Percentiles rank a stretch among this genome's conserved stretches.
Conservation (phyloP, 2,329 filamentous ascomycete species). For the Zymoseptoria tritici region DNA sequence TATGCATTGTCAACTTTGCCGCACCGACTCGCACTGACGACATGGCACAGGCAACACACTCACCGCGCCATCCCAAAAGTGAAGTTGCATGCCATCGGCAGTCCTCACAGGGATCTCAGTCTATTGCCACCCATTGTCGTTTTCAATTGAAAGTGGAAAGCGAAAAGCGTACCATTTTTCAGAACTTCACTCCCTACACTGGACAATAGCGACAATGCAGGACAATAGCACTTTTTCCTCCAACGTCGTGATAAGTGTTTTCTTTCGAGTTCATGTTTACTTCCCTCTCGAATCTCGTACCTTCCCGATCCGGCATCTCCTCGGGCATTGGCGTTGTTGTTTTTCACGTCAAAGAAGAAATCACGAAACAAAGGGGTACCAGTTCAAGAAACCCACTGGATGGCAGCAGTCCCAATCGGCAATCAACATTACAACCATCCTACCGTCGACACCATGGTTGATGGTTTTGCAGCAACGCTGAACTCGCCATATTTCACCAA, state of each 20-base stretch:
- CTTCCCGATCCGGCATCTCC: not conserved
- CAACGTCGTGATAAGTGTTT: not conserved
- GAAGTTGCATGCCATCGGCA: not conserved
- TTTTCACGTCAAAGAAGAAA: not conserved
- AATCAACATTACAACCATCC: not conserved
- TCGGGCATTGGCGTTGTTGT: not conserved
- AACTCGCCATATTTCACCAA: not conserved
- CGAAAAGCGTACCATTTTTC: not conserved
- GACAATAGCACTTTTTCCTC: not conserved
- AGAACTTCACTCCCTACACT: not conserved
- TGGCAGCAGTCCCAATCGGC: not conserved
- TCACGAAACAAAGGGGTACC: not conserved
- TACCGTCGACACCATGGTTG: not conserved
- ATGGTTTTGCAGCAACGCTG: not conserved
- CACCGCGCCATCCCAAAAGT: constrained; percentile 5
- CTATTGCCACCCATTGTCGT: not conserved
- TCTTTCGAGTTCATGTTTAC: not conserved
- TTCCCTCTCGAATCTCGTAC: not conserved
- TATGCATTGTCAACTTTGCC: not conserved
- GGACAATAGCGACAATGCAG: not conserved
- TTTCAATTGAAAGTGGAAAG: not conserved
- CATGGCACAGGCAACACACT: constrained; percentile 10
- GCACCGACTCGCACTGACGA: not conserved
- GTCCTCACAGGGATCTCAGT: not conserved
- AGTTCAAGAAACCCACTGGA: not conserved